These are phyloP conservation scores for Xylaria palmicola DNA, from an alignment of 495 filamentous ascomycete genomes.

Conservation along the genomic window DNA sequence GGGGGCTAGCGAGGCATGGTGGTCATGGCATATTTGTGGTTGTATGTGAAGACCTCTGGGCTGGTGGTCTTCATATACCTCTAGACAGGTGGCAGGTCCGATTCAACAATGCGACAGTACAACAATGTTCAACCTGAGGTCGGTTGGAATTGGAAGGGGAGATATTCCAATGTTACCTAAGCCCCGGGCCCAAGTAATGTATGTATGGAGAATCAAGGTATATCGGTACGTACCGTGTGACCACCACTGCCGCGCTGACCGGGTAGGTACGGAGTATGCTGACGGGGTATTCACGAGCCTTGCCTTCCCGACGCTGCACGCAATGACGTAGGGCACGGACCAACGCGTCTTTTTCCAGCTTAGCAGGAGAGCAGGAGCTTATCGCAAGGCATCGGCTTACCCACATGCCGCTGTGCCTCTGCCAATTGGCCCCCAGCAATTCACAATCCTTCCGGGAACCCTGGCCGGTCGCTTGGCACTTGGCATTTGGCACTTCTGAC, in stretches of 20 bases:
- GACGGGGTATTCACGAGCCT: background rate
- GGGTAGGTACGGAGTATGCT: background rate
- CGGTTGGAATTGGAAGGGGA: too few relatives aligned
- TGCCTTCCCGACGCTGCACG: background rate
- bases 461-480: conserved; percentile 13
- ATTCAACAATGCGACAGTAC: too few relatives aligned
- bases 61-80: too few relatives aligned
- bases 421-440: conserved; percentile 26
- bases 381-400: conserved; percentile 8
- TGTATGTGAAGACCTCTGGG: too few relatives aligned
- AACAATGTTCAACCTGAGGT: too few relatives aligned
- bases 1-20: conserved; percentile 1
- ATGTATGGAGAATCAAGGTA: too few relatives aligned
- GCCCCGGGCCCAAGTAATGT: too few relatives aligned
- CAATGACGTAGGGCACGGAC: conserved; percentile 19
- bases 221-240: too few relatives aligned
- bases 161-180: too few relatives aligned
- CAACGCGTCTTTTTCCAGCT: background rate
- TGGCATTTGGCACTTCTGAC: conserved; percentile 11
- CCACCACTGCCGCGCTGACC: background rate
- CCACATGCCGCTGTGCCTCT: conserved; percentile 2
- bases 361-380: too few relatives aligned
- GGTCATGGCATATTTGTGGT: background rate
- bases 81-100: too few relatives aligned
- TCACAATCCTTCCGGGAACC: conserved; percentile 19